Evolutionary conservation across 106 monocot genomes (phyloP).

Genomic region (Dendrobium officinale): DNA sequence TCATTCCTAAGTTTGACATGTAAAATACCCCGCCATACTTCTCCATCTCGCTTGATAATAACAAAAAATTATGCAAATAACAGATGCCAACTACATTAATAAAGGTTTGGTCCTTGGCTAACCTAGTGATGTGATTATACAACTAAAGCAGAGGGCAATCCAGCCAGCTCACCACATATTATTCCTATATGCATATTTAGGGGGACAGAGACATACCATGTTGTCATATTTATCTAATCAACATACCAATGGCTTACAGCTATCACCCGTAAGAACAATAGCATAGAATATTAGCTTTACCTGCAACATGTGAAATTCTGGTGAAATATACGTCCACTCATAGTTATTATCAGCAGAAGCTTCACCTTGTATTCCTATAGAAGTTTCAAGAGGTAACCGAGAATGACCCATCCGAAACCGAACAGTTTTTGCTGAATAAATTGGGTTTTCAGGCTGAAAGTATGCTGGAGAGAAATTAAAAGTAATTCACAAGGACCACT

Average conservation of each 20-base stretch:
- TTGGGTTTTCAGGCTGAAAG: constrained; percentile 52
- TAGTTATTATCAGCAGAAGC: constrained; percentile 19
- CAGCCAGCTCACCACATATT: not conserved
- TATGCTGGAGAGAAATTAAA: constrained; percentile 30
- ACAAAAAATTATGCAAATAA: too few relatives aligned
- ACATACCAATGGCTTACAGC: not conserved
- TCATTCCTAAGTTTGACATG: too few relatives aligned
- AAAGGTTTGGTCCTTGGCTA: too few relatives aligned
- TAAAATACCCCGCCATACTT: too few relatives aligned
- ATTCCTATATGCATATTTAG: not conserved
- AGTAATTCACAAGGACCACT: not conserved
- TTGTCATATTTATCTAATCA: not conserved
- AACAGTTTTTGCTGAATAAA: constrained; percentile 66
- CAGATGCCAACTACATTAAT: too few relatives aligned
- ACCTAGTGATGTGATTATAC: too few relatives aligned
- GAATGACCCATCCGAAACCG: constrained; percentile 56
- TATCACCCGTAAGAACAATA: not conserved
- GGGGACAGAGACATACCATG: not conserved
- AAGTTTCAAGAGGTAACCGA: not conserved
- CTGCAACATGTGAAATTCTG: constrained; percentile 58
- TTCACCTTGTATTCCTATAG: not conserved
- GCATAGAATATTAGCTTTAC: constrained; percentile 15
- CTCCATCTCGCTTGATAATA: too few relatives aligned
- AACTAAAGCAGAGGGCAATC: too few relatives aligned
- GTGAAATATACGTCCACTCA: constrained; percentile 65